Percentiles rank a stretch among this genome's conserved stretches.
These are phyloP conservation scores for Fusarium sp. DNA, from an alignment of 2,329 filamentous ascomycete species.

Conservation along the genomic window DNA sequence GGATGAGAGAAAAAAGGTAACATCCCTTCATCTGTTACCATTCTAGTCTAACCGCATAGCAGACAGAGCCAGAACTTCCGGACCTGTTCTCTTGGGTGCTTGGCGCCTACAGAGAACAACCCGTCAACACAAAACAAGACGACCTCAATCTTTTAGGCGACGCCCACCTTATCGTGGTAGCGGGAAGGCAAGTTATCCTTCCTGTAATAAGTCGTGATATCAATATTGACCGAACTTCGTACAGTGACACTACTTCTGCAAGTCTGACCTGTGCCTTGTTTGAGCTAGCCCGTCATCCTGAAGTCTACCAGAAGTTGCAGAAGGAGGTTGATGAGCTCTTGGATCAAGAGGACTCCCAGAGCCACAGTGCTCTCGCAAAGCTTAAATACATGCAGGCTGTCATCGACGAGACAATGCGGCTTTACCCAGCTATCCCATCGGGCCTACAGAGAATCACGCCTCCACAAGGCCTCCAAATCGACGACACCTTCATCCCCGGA, in stretches of 20 bases:
- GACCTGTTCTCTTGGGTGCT: slow-evolving; percentile 24
- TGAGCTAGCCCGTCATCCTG: neutral
- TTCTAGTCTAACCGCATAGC: neutral
- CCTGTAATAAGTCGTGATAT: too few species aligned
- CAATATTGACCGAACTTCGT: too few species aligned
- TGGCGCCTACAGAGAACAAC: neutral
- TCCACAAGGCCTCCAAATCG: neutral
- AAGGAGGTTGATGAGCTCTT: slow-evolving; percentile 31
- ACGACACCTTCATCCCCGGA: slow-evolving; percentile 17
- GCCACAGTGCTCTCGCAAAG: slow-evolving; percentile 9
- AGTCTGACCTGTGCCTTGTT: slow-evolving; percentile 19
- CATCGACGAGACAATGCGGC: slow-evolving; percentile 39
- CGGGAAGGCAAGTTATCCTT: slow-evolving; percentile 14
- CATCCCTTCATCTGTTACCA: accelerated
- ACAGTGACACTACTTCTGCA: slow-evolving; percentile 32
- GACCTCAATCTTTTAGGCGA: neutral
- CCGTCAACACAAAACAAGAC: neutral
- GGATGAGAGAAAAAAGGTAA: slow-evolving; percentile 10
- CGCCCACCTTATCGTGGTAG: slow-evolving; percentile 5
- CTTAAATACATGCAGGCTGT: slow-evolving; percentile 36
- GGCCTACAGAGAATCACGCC: slow-evolving; percentile 18
- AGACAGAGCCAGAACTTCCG: slow-evolving; percentile 8
- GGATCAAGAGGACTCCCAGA: neutral
- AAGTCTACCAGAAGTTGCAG: neutral
- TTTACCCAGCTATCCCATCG: slow-evolving; percentile 29